phyloP scores from a whole-genome alignment of 2,329 filamentous ascomycete genomes.

The Seiridium cupressi region DNA sequence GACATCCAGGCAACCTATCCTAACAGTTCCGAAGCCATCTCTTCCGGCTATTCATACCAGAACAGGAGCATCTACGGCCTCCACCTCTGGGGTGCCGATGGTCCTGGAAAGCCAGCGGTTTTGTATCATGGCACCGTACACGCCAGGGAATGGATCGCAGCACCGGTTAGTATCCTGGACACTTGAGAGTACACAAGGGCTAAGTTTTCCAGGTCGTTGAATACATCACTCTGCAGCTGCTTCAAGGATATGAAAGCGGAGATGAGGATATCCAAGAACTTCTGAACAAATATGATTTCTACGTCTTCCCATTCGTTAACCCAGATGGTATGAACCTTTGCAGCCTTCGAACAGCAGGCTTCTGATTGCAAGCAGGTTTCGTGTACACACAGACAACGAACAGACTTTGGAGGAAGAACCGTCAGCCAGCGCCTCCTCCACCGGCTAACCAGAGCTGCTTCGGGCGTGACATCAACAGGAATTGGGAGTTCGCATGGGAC shows the following conservation, averaged over 20 bases:
- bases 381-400: constrained; percentile 48
- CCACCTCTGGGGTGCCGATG: constrained; percentile 46
- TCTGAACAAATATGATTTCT: constrained; percentile 58
- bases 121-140: constrained; percentile 51
- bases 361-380: constrained; percentile 35
- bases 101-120: constrained; percentile 46
- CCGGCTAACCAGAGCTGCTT: constrained; percentile 25
- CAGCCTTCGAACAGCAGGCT: neutral
- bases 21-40: constrained; percentile 44
- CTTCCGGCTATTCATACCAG: constrained; percentile 41
- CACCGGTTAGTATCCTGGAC: constrained; percentile 50
- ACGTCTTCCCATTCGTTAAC: constrained; percentile 53
- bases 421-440: constrained; percentile 23
- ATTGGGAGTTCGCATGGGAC: constrained; percentile 49
- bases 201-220: constrained; percentile 33
- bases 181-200: neutral
- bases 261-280: constrained; percentile 37
- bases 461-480: constrained; percentile 51
- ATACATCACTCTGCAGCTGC: constrained; percentile 45
- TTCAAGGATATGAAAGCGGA: constrained; percentile 32
- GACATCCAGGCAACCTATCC: constrained; percentile 42
- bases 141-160: constrained; percentile 53
- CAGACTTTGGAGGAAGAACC: constrained; percentile 54
- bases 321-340: constrained; percentile 39
- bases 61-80: constrained; percentile 58